Evolutionary conservation across 2,329 filamentous ascomycete species (phyloP).

Genomic region (Escovopsis sp.): DNA sequence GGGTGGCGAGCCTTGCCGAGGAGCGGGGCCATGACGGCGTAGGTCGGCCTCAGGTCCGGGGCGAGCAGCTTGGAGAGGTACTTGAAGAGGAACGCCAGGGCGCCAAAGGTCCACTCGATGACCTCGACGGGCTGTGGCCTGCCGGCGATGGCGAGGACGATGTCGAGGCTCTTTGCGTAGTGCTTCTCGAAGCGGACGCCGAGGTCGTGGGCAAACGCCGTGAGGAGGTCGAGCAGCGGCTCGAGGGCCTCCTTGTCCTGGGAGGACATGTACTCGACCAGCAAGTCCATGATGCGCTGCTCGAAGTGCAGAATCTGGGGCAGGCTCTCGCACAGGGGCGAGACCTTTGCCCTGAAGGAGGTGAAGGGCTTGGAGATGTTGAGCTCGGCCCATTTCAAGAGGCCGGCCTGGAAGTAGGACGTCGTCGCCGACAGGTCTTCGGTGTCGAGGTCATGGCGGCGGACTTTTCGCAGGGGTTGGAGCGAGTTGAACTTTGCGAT

Average conservation of each 20-base stretch:
- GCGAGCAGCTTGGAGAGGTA: conserved; percentile 82
- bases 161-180: conserved; percentile 58
- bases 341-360: conserved; percentile 59
- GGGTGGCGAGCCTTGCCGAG: conserved; percentile 74
- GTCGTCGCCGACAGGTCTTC: conserved; percentile 61
- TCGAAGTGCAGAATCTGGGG: conserved; percentile 87
- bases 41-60: conserved; percentile 71
- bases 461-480: conserved; percentile 81
- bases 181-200: conserved; percentile 78
- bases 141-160: conserved; percentile 66
- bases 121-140: conserved; percentile 68
- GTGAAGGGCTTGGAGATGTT: conserved; percentile 76
- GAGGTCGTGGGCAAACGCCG: conserved; percentile 88
- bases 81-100: conserved; percentile 91
- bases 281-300: conserved; percentile 63
- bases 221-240: conserved; percentile 73
- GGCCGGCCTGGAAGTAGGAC: conserved; percentile 73
- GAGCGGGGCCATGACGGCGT: conserved; percentile 68
- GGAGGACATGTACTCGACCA: conserved; percentile 62
- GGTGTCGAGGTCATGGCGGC: conserved; percentile 68
- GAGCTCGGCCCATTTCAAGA: conserved; percentile 82
- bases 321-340: conserved; percentile 73
- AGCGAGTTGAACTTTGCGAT: conserved; percentile 79
- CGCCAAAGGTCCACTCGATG: conserved; percentile 96
- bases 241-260: conserved; percentile 72